These are phyloP conservation scores for Saccharomycopsis lassenensis DNA, from an alignment of 805 yeast genomes.

Conservation along the genomic window DNA sequence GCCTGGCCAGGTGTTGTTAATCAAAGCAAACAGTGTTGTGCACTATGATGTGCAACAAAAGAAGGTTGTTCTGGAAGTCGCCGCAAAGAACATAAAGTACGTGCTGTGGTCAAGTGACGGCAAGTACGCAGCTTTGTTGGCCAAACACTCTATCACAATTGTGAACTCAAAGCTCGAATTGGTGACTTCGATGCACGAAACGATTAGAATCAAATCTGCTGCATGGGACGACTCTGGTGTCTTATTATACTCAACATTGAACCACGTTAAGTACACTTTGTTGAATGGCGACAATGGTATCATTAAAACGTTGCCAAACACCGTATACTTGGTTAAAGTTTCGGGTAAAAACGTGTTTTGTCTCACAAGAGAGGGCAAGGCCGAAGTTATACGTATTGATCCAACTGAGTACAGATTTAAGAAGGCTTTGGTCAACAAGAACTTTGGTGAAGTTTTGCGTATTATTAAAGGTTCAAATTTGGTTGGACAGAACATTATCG, in stretches of 20 bases:
- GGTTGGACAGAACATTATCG: slow-evolving; percentile 95
- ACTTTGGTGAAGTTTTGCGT: slow-evolving; percentile 84
- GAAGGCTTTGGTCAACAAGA: slow-evolving; percentile 79
- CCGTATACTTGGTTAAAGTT: slow-evolving; percentile 71
- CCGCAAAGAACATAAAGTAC: slow-evolving; percentile 73
- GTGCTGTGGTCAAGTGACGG: slow-evolving; percentile 85
- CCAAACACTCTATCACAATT: slow-evolving; percentile 87
- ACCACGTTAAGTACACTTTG: slow-evolving; percentile 88
- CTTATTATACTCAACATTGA: slow-evolving; percentile 83
- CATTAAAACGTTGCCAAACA: slow-evolving; percentile 81
- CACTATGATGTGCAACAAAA: slow-evolving; percentile 90
- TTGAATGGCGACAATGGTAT: slow-evolving; percentile 94
- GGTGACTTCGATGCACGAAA: slow-evolving; percentile 83
- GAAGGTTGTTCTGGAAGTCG: slow-evolving; percentile 57
- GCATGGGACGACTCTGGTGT: slow-evolving; percentile 96
- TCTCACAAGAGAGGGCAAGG: slow-evolving; percentile 75
- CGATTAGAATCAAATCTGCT: slow-evolving; percentile 92
- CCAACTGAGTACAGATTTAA: slow-evolving; percentile 97
- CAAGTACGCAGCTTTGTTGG: slow-evolving; percentile 72
- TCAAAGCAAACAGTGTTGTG: slow-evolving; percentile 62
- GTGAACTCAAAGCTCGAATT: slow-evolving; percentile 70
- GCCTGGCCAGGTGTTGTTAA: slow-evolving; percentile 71
- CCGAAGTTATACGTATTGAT: slow-evolving; percentile 69
- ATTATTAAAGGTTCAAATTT: slow-evolving; percentile 79
- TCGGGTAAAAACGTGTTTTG: slow-evolving; percentile 65